A percentile compares a stretch with the other conserved stretches of the same genome.
These are phyloP conservation scores for Isabelozyma pseudorhagii DNA, from an alignment of 805 yeast species.

Conservation along the genomic window DNA sequence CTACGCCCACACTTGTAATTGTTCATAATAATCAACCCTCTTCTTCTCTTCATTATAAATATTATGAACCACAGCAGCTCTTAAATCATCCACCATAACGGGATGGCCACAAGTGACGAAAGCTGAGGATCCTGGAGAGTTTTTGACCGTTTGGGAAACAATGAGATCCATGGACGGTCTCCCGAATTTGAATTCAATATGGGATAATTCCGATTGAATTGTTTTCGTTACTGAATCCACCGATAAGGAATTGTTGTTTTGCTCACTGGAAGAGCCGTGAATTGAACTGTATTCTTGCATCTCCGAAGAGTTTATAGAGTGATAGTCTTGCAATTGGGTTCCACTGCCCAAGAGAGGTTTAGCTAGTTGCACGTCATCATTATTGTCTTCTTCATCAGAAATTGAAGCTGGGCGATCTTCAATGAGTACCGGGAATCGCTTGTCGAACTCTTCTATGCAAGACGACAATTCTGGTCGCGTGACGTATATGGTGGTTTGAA, in stretches of 20 bases:
- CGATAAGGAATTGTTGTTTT: background rate
- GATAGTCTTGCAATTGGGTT: background rate
- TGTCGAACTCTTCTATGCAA: conserved; percentile 3
- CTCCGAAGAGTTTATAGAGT: background rate
- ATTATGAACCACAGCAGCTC: conserved; percentile 36
- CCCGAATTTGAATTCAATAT: conserved; percentile 33
- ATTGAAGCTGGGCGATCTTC: conserved; percentile 1
- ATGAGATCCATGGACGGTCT: conserved; percentile 43
- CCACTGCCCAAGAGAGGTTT: background rate
- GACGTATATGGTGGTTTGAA: conserved; percentile 27
- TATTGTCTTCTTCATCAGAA: background rate
- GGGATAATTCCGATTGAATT: conserved; percentile 8
- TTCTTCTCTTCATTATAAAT: conserved; percentile 30
- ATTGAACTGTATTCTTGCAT: background rate
- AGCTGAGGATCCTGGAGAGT: conserved; percentile 34
- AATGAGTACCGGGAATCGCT: background rate
- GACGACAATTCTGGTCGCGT: conserved; percentile 19
- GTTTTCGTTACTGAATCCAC: conserved; percentile 5
- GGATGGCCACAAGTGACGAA: conserved; percentile 33
- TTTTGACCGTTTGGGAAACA: conserved; percentile 27
- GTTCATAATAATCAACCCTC: conserved; percentile 69
- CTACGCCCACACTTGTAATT: conserved; percentile 65
- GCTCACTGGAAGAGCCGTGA: background rate
- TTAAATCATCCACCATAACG: conserved; percentile 28
- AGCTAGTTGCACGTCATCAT: background rate